These are phyloP conservation scores for Tympanopsis confertula DNA, from an alignment of 2,329 filamentous ascomycete species.

Conservation along the genomic window DNA sequence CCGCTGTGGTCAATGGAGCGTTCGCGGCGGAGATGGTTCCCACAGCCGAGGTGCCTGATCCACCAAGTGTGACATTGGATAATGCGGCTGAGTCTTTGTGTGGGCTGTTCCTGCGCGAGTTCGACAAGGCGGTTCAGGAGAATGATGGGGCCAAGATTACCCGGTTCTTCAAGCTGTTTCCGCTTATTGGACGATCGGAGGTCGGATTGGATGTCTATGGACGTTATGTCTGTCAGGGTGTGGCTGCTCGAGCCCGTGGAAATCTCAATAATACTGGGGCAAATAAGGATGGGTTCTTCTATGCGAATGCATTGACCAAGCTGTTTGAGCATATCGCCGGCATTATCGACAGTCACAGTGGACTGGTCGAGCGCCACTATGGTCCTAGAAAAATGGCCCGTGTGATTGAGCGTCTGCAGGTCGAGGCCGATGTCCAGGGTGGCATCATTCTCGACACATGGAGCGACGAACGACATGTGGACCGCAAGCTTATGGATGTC, in stretches of 20 bases:
- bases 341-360: constrained; percentile 85
- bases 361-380: constrained; percentile 87
- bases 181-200: constrained; percentile 77
- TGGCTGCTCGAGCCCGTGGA: constrained; percentile 69
- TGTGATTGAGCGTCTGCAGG: constrained; percentile 83
- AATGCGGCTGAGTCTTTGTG: constrained; percentile 82
- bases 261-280: constrained; percentile 60
- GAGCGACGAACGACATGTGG: constrained; percentile 77
- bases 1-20: constrained; percentile 67
- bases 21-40: constrained; percentile 91
- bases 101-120: constrained; percentile 81
- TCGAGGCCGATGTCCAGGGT: constrained; percentile 90
- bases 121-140: constrained; percentile 79
- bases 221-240: constrained; percentile 88
- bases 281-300: constrained; percentile 71
- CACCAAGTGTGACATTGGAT: constrained; percentile 76
- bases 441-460: constrained; percentile 93
- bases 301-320: constrained; percentile 78
- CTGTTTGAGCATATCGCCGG: constrained; percentile 96
- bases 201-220: constrained; percentile 92
- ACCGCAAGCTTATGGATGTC: constrained; percentile 81
- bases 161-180: constrained; percentile 95
- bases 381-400: constrained; percentile 84
- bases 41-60: constrained; percentile 87
- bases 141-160: constrained; percentile 85